Percentiles rank a stretch among this genome's conserved stretches.
These are phyloP conservation scores for Porogramme epimiltina DNA, from an alignment of 1,284 basidiomycete species.

Conservation along the genomic window DNA sequence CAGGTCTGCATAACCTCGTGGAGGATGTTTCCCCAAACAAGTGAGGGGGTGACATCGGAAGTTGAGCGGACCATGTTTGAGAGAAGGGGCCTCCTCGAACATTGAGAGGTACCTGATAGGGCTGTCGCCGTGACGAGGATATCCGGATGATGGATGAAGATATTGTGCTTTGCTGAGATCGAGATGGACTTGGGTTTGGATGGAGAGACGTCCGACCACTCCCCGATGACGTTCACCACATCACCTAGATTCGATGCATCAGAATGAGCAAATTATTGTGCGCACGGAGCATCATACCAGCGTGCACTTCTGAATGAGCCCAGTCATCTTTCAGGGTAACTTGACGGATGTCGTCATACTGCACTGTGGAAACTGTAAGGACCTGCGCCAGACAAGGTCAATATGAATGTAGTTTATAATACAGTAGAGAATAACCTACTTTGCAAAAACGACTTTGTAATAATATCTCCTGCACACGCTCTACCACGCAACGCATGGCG, in stretches of 20 bases:
- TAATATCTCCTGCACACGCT: constrained; percentile 15
- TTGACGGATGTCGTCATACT: constrained; percentile 32
- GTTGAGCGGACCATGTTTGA: constrained; percentile 59
- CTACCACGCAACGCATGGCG: constrained; percentile 45
- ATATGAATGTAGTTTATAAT: no score
- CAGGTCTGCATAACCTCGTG: constrained; percentile 88
- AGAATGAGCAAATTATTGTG: not conserved
- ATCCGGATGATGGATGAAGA: constrained; percentile 88
- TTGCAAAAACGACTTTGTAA: no score
- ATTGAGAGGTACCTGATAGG: constrained; percentile 80
- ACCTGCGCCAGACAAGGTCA: no score
- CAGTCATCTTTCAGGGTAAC: constrained; percentile 71
- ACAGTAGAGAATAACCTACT: no score
- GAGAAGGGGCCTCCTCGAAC: constrained; percentile 81
- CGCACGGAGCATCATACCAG: constrained; percentile 45
- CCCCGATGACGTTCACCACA: constrained; percentile 76
- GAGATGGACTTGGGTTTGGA: constrained; percentile 46
- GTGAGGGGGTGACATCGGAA: constrained; percentile 59
- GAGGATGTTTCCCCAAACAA: constrained; percentile 89
- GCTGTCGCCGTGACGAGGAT: constrained; percentile 87
- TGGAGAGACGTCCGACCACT: constrained; percentile 27
- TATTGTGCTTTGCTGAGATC: constrained; percentile 58
- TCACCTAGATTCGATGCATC: constrained; percentile 54
- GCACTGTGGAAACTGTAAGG: no score
- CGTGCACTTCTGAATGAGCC: constrained; percentile 54